phyloP scores from a whole-genome alignment of 768 basidiomycete genomes.

The Lentinula aciculospora region DNA sequence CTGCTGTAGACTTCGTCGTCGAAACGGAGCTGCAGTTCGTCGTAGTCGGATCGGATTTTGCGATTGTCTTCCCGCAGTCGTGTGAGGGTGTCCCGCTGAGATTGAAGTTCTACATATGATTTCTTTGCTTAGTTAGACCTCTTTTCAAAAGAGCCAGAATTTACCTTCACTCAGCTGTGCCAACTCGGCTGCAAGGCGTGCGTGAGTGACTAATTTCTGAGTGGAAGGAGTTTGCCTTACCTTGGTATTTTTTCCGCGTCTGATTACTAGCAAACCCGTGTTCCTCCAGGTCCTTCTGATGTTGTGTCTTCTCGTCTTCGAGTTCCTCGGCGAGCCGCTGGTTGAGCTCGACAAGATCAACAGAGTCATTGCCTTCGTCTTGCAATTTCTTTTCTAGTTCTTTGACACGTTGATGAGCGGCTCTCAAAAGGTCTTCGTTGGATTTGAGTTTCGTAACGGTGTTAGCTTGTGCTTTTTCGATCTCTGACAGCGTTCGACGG shows the following conservation, averaged over 20 bases:
- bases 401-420: conserved; percentile 44
- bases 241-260: conserved; percentile 84
- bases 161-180: conserved; percentile 76
- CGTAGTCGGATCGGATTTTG: conserved; percentile 70
- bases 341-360: conserved; percentile 58
- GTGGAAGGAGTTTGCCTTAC: conserved; percentile 26
- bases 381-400: conserved; percentile 63
- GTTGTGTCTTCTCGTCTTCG: conserved; percentile 72
- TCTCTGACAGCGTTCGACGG: conserved; percentile 54
- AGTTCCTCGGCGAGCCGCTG: conserved; percentile 70
- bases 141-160: conserved; percentile 5
- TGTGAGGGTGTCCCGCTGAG: conserved; percentile 71
- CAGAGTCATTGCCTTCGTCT: conserved; percentile 61
- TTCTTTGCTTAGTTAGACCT: background rate
- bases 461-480: conserved; percentile 53
- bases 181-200: conserved; percentile 49
- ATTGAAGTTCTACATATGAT: conserved; percentile 56
- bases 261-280: conserved; percentile 75
- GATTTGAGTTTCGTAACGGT: conserved; percentile 46
- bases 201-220: background rate
- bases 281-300: conserved; percentile 76
- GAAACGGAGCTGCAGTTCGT: conserved; percentile 66
- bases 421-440: conserved; percentile 40
- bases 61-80: conserved; percentile 77
- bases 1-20: conserved; percentile 75